A percentile compares a stretch with the other conserved stretches of the same genome.
These are phyloP conservation scores for Phaeotremella fagi DNA, from an alignment of 768 basidiomycete species.

Conservation along the genomic window DNA sequence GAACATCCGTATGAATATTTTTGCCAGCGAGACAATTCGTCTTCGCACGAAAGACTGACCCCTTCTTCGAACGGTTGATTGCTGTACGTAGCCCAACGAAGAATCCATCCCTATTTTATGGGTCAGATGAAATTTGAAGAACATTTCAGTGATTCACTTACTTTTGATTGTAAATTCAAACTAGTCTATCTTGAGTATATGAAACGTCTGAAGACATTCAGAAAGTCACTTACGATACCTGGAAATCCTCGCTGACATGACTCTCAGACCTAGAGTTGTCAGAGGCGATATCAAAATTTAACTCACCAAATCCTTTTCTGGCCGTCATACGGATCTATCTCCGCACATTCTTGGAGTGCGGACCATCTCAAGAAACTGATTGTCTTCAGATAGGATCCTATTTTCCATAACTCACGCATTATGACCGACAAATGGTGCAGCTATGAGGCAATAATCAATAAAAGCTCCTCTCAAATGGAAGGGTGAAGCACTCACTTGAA, in stretches of 20 bases:
- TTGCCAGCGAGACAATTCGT: slow-evolving; percentile 84
- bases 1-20: slow-evolving; percentile 50
- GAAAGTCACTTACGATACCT: not conserved
- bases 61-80: slow-evolving; percentile 82
- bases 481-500: too few species aligned
- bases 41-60: slow-evolving; percentile 76
- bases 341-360: slow-evolving; percentile 71
- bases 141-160: too few species aligned
- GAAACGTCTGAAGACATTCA: slow-evolving; percentile 45
- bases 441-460: too few species aligned
- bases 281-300: not conserved
- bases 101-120: slow-evolving; percentile 15
- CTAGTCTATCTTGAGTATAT: slow-evolving; percentile 75
- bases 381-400: too few species aligned
- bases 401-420: too few species aligned
- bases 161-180: slow-evolving; percentile 61
- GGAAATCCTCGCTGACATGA: slow-evolving; percentile 66
- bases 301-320: slow-evolving; percentile 69
- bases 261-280: slow-evolving; percentile 55
- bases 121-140: not conserved
- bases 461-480: too few species aligned
- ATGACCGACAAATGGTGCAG: slow-evolving; percentile 33
- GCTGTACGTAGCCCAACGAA: slow-evolving; percentile 65
- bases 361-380: slow-evolving; percentile 84
- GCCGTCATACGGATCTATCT: slow-evolving; percentile 61